These are phyloP conservation scores for Dothideomycetidae sp. DNA, from an alignment of 2,329 filamentous ascomycete species.

Conservation along the genomic window DNA sequence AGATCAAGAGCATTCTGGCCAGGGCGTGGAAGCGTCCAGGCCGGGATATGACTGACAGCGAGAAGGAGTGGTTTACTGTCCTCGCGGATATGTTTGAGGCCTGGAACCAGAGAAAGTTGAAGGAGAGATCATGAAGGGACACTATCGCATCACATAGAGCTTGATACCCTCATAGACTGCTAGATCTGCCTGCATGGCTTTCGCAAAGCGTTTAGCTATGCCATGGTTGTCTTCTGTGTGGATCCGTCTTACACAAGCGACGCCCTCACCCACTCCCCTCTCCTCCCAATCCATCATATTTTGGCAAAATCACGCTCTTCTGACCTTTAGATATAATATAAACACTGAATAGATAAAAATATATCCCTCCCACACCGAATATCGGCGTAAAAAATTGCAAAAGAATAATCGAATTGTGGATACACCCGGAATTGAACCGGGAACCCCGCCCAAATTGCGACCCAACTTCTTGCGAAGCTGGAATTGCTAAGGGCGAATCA, in stretches of 20 bases:
- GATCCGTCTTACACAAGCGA: no score
- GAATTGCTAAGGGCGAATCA: background rate
- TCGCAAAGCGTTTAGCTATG: no score
- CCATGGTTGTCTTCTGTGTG: no score
- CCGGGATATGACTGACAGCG: slow-evolving; percentile 24
- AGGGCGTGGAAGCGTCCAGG: slow-evolving; percentile 48
- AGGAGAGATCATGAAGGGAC: background rate
- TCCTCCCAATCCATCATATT: no score
- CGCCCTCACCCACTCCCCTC: no score
- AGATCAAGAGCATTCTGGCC: slow-evolving; percentile 61
- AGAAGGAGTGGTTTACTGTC: slow-evolving; percentile 30
- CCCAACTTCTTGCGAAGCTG: background rate
- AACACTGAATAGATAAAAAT: no score
- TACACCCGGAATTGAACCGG: background rate
- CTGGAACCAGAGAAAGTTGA: slow-evolving; percentile 13
- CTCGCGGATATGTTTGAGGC: slow-evolving; percentile 23
- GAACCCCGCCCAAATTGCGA: background rate
- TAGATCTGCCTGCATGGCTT: no score
- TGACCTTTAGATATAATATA: no score
- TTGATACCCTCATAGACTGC: no score
- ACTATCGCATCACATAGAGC: no score
- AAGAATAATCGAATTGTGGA: background rate
- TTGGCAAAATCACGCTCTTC: no score
- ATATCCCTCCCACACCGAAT: no score
- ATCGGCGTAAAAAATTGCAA: background rate